Evolutionary conservation across 192 early-diverging fungal genomes (phyloP), one percentile per base, ranked within the genome.

Genomic region (Backusella psychrophila): DNA sequence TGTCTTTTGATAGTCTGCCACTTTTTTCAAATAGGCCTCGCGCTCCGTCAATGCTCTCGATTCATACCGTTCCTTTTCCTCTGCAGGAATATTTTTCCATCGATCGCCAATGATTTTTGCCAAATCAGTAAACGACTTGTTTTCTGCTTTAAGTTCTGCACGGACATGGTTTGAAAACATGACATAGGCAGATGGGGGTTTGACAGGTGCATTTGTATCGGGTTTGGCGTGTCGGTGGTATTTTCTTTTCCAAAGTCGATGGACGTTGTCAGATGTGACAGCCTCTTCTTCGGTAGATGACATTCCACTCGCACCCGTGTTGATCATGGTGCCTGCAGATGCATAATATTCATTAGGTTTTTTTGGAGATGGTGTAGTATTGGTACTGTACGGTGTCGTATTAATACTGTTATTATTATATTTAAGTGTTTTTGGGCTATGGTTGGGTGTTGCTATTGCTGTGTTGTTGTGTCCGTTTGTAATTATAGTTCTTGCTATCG

Each of bases 121-220:
- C 23, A 86, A 73, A 38, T 86, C 85, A 0, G 80, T 77, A 77
- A 86, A 86, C 0, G 82, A 74, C 72, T 84, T 81, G 41, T 82
- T 83, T 15, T 78, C 38, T 7, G 75, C 71, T 29, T 78, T 71
- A 4, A 84, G 53, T 53, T 87, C 85, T 36, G 71, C 77, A 21
- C 85, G 77, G 21, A 87, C 83, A 42, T 81, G 67, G 53, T 87
- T 83, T 39, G 84, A 78, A 46, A 85, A 87, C 75, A 83, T 81
- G 2, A 87, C 85, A 80, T 87, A 87, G 1, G 85, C 85, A 2
- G 85, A 87, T 14, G 78, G 71, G 1, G 85, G 85, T 75, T 87
- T 87, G 12, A 81, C 38, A 23, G 85, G 85, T 6, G 80, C 85
- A 34, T 84, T 83, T 35, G 80, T 77, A 66, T 87, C 85, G 3